phyloP scores from a whole-genome alignment of 176 grass and related monocot species.

The Zoysia pacifica region DNA sequence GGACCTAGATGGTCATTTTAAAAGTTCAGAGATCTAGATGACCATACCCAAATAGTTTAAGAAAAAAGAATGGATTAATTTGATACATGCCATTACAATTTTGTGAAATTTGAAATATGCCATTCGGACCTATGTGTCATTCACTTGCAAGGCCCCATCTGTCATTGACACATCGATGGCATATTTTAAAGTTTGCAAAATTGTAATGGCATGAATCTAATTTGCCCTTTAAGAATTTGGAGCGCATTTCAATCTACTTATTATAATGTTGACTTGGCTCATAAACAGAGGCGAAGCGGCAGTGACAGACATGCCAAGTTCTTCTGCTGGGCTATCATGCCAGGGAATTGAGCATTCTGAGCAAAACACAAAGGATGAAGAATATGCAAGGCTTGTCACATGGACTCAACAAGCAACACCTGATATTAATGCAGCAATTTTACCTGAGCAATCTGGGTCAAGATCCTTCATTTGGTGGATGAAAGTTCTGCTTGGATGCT shows the following conservation, averaged over 20 bases:
- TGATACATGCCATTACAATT: no score
- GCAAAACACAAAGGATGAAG: constrained; percentile 67
- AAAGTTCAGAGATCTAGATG: no score
- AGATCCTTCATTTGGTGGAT: constrained; percentile 79
- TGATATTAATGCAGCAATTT: constrained; percentile 33
- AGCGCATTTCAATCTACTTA: background rate
- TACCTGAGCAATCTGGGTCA: constrained; percentile 40
- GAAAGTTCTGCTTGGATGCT: constrained; percentile 59
- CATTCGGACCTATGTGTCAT: no score
- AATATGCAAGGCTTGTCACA: constrained; percentile 72
- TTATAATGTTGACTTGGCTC: constrained; percentile 25
- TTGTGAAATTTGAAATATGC: no score
- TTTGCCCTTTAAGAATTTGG: no score
- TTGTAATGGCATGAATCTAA: no score
- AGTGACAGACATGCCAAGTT: constrained; percentile 27
- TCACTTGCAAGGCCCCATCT: no score
- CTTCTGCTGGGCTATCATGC: constrained; percentile 30
- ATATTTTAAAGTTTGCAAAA: no score
- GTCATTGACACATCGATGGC: no score
- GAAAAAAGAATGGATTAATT: no score
- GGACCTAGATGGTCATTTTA: no score
- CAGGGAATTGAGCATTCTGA: constrained; percentile 44
- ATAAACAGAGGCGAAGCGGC: constrained; percentile 25
- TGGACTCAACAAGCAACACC: constrained; percentile 39
- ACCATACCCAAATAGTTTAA: no score